Conservation (phyloP, 805 yeast genomes). For the Wickerhamomyces rabaulensis region DNA sequence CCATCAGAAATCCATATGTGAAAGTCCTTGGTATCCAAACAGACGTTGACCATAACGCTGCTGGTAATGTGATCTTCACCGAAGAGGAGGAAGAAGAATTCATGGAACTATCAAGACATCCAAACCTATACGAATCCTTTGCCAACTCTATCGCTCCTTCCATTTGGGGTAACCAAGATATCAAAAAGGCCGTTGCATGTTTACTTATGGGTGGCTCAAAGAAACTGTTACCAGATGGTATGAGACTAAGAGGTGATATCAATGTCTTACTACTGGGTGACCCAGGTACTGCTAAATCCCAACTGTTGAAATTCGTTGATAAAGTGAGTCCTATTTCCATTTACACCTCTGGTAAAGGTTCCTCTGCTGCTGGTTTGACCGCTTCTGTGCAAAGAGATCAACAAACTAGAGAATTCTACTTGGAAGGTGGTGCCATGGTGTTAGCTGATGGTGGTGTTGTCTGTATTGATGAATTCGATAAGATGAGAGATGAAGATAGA, state of each 20-base stretch:
- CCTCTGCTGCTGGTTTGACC: conserved; percentile 98
- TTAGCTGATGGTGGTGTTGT: conserved; percentile 99
- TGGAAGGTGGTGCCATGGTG: conserved; percentile 99
- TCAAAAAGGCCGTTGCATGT: conserved; percentile 91
- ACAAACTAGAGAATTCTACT: conserved; percentile 80
- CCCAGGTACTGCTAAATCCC: conserved; percentile 99
- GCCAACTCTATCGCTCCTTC: conserved; percentile 92
- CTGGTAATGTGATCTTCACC: conserved; percentile 57
- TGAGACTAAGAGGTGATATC: conserved; percentile 95
- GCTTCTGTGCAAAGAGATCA: conserved; percentile 96
- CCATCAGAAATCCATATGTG: conserved; percentile 89
- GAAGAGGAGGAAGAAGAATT: conserved; percentile 96
- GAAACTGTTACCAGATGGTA: conserved; percentile 88
- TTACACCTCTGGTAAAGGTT: conserved; percentile 97
- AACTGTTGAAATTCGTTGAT: conserved; percentile 89
- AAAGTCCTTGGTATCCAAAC: conserved; percentile 82
- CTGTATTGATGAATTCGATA: conserved; percentile 98
- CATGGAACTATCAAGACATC: conserved; percentile 70
- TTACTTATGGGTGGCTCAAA: conserved; percentile 91
- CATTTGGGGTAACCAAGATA: conserved; percentile 89
- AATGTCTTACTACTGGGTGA: conserved; percentile 92
- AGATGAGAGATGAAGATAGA: conserved; percentile 98
- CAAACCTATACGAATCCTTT: conserved; percentile 81
- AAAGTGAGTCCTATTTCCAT: conserved; percentile 92
- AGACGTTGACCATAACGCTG: conserved; percentile 67